Evolutionary conservation across 192 early-diverging fungal genomes (phyloP).

Genomic region (Pecoramyces ruminantium): DNA sequence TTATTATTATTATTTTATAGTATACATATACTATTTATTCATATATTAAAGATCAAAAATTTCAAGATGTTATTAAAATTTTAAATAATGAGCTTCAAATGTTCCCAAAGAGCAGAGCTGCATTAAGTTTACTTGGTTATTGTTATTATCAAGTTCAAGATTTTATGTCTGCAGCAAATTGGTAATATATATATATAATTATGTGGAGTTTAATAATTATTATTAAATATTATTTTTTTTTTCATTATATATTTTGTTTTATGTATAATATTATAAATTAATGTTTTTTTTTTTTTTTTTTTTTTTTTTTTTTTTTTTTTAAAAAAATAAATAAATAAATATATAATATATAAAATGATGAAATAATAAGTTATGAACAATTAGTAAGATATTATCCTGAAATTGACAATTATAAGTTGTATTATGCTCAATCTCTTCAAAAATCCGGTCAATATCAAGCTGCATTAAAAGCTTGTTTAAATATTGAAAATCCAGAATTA

Average conservation of each 20-base stretch:
- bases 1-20: background rate
- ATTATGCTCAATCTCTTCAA: constrained; percentile 34
- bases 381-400: constrained; percentile 25
- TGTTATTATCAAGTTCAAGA: constrained; percentile 38
- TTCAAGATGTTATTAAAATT: constrained; percentile 31
- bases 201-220: too few relatives aligned
- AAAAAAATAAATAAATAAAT: too few relatives aligned
- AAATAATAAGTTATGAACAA: constrained; percentile 45
- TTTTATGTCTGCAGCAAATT: constrained; percentile 24
- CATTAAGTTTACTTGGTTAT: constrained; percentile 31
- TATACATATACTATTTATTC: constrained; percentile 35
- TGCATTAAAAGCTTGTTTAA: constrained; percentile 27
- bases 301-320: too few relatives aligned
- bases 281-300: too few relatives aligned
- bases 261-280: too few relatives aligned
- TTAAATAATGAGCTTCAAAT: constrained; percentile 23
- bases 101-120: constrained; percentile 22
- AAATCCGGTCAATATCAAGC: constrained; percentile 33
- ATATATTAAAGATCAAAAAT: constrained; percentile 29
- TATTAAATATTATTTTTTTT: too few relatives aligned
- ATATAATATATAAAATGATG: too few relatives aligned
- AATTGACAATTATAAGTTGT: constrained; percentile 26
- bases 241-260: too few relatives aligned
- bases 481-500: constrained; percentile 20
- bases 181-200: too few relatives aligned